Evolutionary conservation across 768 basidiomycete species (phyloP), one percentile per base, ranked within the genome.

Genomic region (Dioszegia aurantiaca): DNA sequence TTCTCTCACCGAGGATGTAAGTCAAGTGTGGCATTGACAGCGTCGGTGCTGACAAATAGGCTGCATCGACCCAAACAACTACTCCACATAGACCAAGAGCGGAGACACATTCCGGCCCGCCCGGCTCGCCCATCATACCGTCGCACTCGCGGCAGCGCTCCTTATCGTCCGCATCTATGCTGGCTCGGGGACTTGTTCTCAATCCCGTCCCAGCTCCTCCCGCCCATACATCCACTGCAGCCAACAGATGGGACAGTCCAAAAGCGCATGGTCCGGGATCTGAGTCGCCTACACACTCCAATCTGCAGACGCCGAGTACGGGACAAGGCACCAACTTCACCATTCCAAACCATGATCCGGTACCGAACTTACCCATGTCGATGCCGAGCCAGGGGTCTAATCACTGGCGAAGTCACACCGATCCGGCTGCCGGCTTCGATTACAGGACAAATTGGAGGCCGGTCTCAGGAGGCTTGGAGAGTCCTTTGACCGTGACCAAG

Each of bases 91-190:
- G 41, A 39, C 54, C 45, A 6, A 36, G 54, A 58, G 36, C 23
- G 16, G 45, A 47, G 9, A 62, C 21, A 39, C 31, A 30, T 54
- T 28, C 40, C 57, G 36, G 31, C 37, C 49, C 33, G 17, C 31
- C 30, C 41, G 55, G 21, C 9, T 30, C 46, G 3, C 46, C 46
- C 11, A 4, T 14, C 16, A 16, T 17, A 6, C 4, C 26, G 2
- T 21, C 30, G 19, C 67, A 68, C 37, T 37, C 8, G 10, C 58
- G 67, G 24, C 39, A 54, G 24, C 37, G 67, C 26, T 65, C 64
- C 9, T 55, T 69, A 17, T 66, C 64, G 3, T 66, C 64, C 26
- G 58, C 64, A 23, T 65, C 64, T 2, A 63, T 65, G 60, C 49
- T 61, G 17, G 62, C 64, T 19, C 40, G 68, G 23, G 68, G 68